A percentile compares a stretch with the other conserved stretches of the same genome.
Evolutionary conservation across 192 early-diverging fungal species (phyloP).

Genomic region (Bifiguratus adelaidae): DNA sequence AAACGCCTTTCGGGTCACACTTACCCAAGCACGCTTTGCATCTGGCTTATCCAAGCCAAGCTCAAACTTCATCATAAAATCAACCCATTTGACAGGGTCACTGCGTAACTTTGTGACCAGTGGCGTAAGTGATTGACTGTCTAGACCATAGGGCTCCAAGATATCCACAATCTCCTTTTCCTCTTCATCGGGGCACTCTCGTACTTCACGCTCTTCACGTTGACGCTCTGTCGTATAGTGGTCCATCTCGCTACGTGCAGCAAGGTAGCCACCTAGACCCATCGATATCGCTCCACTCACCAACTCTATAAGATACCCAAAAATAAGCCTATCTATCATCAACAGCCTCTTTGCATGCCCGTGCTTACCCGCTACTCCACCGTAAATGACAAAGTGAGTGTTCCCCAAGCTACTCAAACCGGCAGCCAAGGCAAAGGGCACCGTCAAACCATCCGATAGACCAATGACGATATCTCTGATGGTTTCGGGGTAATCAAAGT

Average conservation of each 20-base stretch:
- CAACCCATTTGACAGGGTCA: constrained; percentile 47
- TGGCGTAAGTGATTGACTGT: constrained; percentile 28
- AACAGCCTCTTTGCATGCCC: neutral
- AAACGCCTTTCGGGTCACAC: neutral
- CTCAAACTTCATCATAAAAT: constrained; percentile 71
- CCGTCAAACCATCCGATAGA: constrained; percentile 33
- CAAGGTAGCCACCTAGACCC: constrained; percentile 55
- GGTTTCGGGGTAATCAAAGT: constrained; percentile 32
- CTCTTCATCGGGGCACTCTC: constrained; percentile 36
- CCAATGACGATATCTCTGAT: constrained; percentile 32
- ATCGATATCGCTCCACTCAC: constrained; percentile 49
- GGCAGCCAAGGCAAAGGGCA: constrained; percentile 58
- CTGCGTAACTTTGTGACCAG: constrained; percentile 32
- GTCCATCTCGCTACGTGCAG: constrained; percentile 45
- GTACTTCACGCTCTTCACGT: constrained; percentile 39
- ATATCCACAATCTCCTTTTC: constrained; percentile 53
- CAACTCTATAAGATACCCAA: constrained; percentile 18
- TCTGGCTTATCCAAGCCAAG: constrained; percentile 46
- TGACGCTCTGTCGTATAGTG: constrained; percentile 48
- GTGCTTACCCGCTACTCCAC: constrained; percentile 42
- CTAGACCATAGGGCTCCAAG: constrained; percentile 52
- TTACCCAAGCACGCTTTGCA: constrained; percentile 37
- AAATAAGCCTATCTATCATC: neutral
- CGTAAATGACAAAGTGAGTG: constrained; percentile 40
- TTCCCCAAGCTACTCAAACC: constrained; percentile 41